A percentile compares a stretch with the other conserved stretches of the same genome.
These are phyloP conservation scores for Basipetospora chlamydospora DNA, from an alignment of 2,329 filamentous ascomycete species.

Conservation along the genomic window DNA sequence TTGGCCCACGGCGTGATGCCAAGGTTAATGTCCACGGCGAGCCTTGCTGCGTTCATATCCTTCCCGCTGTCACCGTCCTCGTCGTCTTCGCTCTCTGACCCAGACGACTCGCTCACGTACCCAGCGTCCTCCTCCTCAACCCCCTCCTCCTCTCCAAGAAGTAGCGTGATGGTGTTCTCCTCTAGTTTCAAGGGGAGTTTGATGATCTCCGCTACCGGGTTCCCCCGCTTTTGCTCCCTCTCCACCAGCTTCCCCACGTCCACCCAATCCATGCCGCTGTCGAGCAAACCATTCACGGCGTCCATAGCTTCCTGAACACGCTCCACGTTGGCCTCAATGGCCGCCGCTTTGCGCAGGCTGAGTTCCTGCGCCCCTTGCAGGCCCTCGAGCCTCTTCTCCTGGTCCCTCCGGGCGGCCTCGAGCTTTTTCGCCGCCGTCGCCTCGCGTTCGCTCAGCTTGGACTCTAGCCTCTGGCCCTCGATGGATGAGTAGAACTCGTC, in stretches of 20 bases:
- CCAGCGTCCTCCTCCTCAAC: slow-evolving; percentile 36
- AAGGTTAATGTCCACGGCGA: slow-evolving; percentile 77
- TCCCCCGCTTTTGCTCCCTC: slow-evolving; percentile 65
- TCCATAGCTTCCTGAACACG: slow-evolving; percentile 86
- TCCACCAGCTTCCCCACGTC: slow-evolving; percentile 82
- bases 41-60: slow-evolving; percentile 12
- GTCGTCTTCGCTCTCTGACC: slow-evolving; percentile 38
- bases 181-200: slow-evolving; percentile 74
- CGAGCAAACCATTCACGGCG: slow-evolving; percentile 81
- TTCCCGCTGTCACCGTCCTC: slow-evolving; percentile 26
- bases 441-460: slow-evolving; percentile 67
- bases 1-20: slow-evolving; percentile 75
- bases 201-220: slow-evolving; percentile 77
- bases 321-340: slow-evolving; percentile 81
- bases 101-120: slow-evolving; percentile 46
- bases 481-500: slow-evolving; percentile 97
- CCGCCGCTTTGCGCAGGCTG: slow-evolving; percentile 76
- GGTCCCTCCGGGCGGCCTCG: slow-evolving; percentile 70
- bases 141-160: slow-evolving; percentile 56
- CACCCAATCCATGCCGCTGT: slow-evolving; percentile 94
- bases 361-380: slow-evolving; percentile 68
- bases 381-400: slow-evolving; percentile 70
- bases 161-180: slow-evolving; percentile 76
- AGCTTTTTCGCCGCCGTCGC: slow-evolving; percentile 69
- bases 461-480: slow-evolving; percentile 85